A percentile compares a stretch with the other conserved stretches of the same genome.
Conservation (phyloP, 164 flowering plant species). For the Liquidambar formosana region DNA sequence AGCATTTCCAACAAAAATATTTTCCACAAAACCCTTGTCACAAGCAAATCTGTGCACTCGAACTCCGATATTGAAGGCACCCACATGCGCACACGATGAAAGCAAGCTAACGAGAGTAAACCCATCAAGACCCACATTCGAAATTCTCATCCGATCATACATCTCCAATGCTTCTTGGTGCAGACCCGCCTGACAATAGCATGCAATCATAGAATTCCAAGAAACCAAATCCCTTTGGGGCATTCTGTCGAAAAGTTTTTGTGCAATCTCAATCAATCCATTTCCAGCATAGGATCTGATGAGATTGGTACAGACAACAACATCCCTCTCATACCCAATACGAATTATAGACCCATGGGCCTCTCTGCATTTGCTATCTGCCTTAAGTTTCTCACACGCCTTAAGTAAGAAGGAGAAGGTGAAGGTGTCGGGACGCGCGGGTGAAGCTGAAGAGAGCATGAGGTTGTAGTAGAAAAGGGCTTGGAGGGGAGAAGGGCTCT, state of each 20-base stretch:
- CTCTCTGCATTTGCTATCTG: constrained; percentile 43
- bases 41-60: constrained; percentile 36
- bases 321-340: constrained; percentile 36
- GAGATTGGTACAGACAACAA: constrained; percentile 49
- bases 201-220: constrained; percentile 68
- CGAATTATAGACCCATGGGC: constrained; percentile 46
- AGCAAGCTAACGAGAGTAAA: constrained; percentile 57
- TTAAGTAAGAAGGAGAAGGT: constrained; percentile 57
- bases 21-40: constrained; percentile 28
- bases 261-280: constrained; percentile 31
- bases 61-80: constrained; percentile 46
- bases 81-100: constrained; percentile 55
- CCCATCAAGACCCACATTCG: constrained; percentile 38
- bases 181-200: constrained; percentile 50
- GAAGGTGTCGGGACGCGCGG: constrained; percentile 34
- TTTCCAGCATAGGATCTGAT: constrained; percentile 38
- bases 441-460: constrained; percentile 31
- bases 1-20: constrained; percentile 48
- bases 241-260: constrained; percentile 53
- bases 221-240: constrained; percentile 44
- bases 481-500: constrained; percentile 28
- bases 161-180: constrained; percentile 40
- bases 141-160: constrained; percentile 35
- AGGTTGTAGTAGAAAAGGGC: constrained; percentile 42
- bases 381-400: constrained; percentile 44